Base-by-base conservation (phyloP, 192 early-diverging fungal species). In the Bifiguratus adelaidae region DNA sequence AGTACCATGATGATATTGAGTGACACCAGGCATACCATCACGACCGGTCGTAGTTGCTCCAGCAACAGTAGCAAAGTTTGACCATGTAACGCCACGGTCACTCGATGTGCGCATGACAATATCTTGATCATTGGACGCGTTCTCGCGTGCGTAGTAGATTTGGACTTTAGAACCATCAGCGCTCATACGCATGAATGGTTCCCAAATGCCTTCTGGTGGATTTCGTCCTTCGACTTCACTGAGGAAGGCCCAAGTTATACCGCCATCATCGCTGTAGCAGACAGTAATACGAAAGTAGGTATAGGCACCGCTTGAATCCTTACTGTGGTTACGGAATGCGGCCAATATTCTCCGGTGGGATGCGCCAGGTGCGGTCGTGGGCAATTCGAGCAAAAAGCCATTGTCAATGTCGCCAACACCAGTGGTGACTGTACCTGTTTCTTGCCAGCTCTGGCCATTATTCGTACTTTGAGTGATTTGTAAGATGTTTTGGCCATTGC, bases 221-320 rank as follows among this genome's bases (percentile, higher is more conserved):
- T 6, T 5, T 42, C n/a, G 7, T 4, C 41, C 41, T n/a, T 42
- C 41, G 4, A 25, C 23, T 9, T 42, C 9, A 9, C 41, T 42
- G 15, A 42, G 41, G n/a, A 12, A 42, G 16, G 13, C n/a, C 41
- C 41, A 42, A 4, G 41, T 42, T 22, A 12, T 42, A 2, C 41
- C 41, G 23, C 7, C 7, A 22, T 42, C 41, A 22, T 42, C 41
- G n/a, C 41, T 42, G 15, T 24, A 42, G 19, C 41, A 42, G 11
- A 42, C 41, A 42, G 41, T 42, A 16, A 42, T 42, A n/a, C 41
- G 41, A 22, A 21, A 42, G 20, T 42, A 42, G 8, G 41, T 42
- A n/a, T 25, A n/a, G 6, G n/a, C n/a, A n/a, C n/a, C 27, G n/a
- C 7, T 24, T 42, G 4, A n/a, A 25, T 2, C 20, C 21, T 7